Percentiles rank a stretch among this genome's conserved stretches.
These are phyloP conservation scores for Didymella glomerata DNA, from an alignment of 2,329 filamentous ascomycete species.

Conservation along the genomic window DNA sequence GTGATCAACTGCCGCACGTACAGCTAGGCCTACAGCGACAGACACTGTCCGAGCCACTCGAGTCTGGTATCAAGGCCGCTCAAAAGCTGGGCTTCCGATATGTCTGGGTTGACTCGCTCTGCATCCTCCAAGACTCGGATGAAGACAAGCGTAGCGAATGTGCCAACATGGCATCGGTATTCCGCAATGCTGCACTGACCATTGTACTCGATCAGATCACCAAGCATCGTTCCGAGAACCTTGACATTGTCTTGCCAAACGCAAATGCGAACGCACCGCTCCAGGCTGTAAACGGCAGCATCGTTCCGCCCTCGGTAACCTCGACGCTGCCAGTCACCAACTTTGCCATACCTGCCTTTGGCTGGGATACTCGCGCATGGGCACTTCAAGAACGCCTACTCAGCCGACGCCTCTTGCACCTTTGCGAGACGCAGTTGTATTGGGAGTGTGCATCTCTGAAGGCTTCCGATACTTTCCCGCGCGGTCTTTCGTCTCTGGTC, in stretches of 20 bases:
- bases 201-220: conserved; percentile 38
- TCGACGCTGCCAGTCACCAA: conserved; percentile 25
- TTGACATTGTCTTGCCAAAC: conserved; percentile 4
- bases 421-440: conserved; percentile 47
- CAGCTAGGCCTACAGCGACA: conserved; percentile 28
- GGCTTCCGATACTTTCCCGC: conserved; percentile 49
- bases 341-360: conserved; percentile 35
- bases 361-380: conserved; percentile 50
- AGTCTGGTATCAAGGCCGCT: conserved; percentile 40
- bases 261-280: neutral
- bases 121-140: conserved; percentile 46
- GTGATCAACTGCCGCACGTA: conserved; percentile 24
- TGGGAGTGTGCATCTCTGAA: conserved; percentile 52
- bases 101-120: conserved; percentile 48
- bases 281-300: conserved; percentile 1
- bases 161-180: conserved; percentile 42
- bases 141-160: conserved; percentile 45
- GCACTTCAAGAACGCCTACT: conserved; percentile 49
- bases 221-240: conserved; percentile 2
- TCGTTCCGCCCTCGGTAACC: conserved; percentile 17
- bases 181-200: conserved; percentile 48
- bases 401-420: conserved; percentile 44
- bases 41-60: conserved; percentile 34
- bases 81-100: conserved; percentile 43
- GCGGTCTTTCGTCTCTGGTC: conserved; percentile 44